Base-by-base conservation (phyloP, 1,284 basidiomycete genomes). In the Ganoderma meredithae region DNA sequence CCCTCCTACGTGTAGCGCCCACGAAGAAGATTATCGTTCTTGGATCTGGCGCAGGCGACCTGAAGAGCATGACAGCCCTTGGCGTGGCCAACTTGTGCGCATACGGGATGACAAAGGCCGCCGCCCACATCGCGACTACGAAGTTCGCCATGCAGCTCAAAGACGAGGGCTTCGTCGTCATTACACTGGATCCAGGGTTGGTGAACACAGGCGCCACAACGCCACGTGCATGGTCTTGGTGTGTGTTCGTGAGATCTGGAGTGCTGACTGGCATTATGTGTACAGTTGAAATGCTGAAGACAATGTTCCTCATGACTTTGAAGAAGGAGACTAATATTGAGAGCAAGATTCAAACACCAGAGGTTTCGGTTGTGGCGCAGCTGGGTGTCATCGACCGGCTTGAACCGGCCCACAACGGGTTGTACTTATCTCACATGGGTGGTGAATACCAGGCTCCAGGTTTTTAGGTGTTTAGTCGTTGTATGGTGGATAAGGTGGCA, bases 11-110 rank as follows among this genome's bases (percentile, higher is more conserved):
- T n/a, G 19, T 19, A 44, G 17, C 76, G 2, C 79, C 82, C n/a
- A 62, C 62, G n/a, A 83, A 83, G 74, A 83, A 81, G 68, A 79
- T 85, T 43, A 68, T 83, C 66, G 76, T 77, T 10, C 69, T 84
- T 65, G 74, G 73, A 66, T 77, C 74, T 7, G 79, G 74, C 1
- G 66, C 77, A 9, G 83, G 70, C 7, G 79, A 82, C 65, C 53
- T 73, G 4, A 77, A 81, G 15, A 62, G 77, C 31, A 77, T 73
- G 8, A 52, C 74, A 19, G 36, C 49, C 3, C 40, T 61, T n/a
- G 73, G 69, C 52, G 47, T 72, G 8, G 33, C 60, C 1, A 62
- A 55, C 58, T 41, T 64, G 27, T 65, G 69, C 2, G 74, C 81
- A 15, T 84, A 84, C 72, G 65, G 73, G 8, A 75, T 80, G 22